Evolutionary conservation across 1,284 basidiomycete species (phyloP), one percentile per base, ranked within the genome.

Genomic region (Xanthoconium separans): DNA sequence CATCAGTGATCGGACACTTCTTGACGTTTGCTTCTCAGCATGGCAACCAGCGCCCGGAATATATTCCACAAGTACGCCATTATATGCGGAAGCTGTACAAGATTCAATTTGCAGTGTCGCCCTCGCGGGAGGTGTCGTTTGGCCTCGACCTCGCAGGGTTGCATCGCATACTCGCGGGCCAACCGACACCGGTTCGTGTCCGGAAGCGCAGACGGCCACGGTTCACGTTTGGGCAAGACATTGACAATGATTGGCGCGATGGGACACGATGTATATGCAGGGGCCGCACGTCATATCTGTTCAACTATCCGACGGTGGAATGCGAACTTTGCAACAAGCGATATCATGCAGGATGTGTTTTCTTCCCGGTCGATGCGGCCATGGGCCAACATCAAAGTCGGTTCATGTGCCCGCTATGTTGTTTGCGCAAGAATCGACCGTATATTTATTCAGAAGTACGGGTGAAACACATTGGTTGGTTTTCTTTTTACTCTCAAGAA

Each of bases 21-120:
- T 72, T 91, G 51, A 77, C 85, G 3, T 90, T 82, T 60, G 84
- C 85, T 18, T 82, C 83, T 1, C 80, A 83, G 59, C 76, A 80
- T 20, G 77, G 76, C 37, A 87, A 90, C 58, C 89, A 89, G 64
- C 80, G 83, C 16, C 73, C 76, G 5, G 85, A 89, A 52, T 85
- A 85, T 63, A 83, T 92, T 43, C 80, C 84, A 12, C 89, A 90
- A 67, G 87, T 91, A 12, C 82, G 90, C 27, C 90, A 92, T 67
- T 91, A 86, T 66, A 90, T 92, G 87, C 84, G 89, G 61, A 92
- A 91, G 71, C 71, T 92, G 30, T 92, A 85, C 74, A 86, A 84
- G 70, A 86, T 92, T 48, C 88, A 91, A 66, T 91, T 92, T 65
- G 84, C 85, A 8, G 85, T 91, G 13, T 87, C 87, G 0, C 86